Conservation (phyloP, 108 stramenopile genomes). For the Skeletonema menzelii region DNA sequence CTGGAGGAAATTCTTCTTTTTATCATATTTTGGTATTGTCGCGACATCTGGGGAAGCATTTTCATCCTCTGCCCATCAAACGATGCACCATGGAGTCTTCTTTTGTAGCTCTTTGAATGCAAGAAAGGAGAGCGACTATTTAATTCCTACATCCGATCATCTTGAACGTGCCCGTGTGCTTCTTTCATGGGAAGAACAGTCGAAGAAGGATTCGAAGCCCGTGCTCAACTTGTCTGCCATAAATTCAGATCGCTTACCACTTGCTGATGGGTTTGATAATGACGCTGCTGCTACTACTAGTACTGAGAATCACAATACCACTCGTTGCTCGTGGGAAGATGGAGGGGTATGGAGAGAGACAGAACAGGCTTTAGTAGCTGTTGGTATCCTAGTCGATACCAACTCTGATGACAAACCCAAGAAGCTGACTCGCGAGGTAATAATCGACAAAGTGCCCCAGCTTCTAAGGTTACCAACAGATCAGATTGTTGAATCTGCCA, state of each 20-base stretch:
- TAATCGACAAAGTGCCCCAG: constrained; percentile 26
- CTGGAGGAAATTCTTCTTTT: not conserved
- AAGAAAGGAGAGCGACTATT: not conserved
- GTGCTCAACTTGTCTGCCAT: constrained; percentile 21
- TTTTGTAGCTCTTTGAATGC: not conserved
- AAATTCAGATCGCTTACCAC: constrained; percentile 22
- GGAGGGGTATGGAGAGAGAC: constrained; percentile 31
- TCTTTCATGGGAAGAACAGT: constrained; percentile 31
- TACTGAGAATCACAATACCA: not conserved
- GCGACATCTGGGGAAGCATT: not conserved
- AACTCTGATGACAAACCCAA: not conserved
- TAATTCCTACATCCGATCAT: constrained; percentile 17
- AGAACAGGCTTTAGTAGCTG: constrained; percentile 13
- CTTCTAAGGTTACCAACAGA: constrained; percentile 29
- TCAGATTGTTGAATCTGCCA: constrained; percentile 24
- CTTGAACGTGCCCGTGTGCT: constrained; percentile 19
- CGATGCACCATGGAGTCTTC: not conserved
- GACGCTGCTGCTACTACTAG: not conserved
- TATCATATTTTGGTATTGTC: not conserved
- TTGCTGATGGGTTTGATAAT: constrained; percentile 7
- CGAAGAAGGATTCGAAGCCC: constrained; percentile 22
- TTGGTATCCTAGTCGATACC: constrained; percentile 11
- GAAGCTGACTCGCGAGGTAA: constrained; percentile 6
- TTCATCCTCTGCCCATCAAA: not conserved
- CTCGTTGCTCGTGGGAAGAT: constrained; percentile 8